Base-by-base conservation (phyloP, 345 rosid species). In the Linum lewisii region DNA sequence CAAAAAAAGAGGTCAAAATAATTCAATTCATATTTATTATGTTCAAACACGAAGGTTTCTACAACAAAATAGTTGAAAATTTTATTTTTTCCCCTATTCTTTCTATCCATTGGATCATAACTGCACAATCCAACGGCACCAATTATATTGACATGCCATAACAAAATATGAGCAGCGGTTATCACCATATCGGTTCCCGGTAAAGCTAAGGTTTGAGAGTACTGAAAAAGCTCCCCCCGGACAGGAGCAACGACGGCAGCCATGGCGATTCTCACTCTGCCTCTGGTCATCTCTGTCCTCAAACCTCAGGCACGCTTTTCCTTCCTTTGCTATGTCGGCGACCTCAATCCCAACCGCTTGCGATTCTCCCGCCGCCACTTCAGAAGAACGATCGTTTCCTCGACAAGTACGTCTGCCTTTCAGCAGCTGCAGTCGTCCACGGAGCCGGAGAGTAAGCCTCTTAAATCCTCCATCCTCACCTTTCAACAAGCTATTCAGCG, bases 401-500 rank as follows among this genome's bases (percentile, higher is more conserved):
- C 85, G 7, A 24, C 69, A 24, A 66, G 69, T 64, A 78, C 80
- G 58, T 71, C 85, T 32, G 66, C 75, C 3, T 47, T 66, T 55
- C 79, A 75, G 24, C 83, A 61, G 19, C 69, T 51, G 54, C 69
- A 54, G 54, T 69, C 84, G 34, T 64, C 81, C n/a, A 61, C 78
- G 2, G 74, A 73, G 16, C 55, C 68, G 10, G 24, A 70, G 36
- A 70, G 14, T 5, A 69, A 71, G 54, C 61, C 38, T 9, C 75
- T 47, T 22, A 71, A 75, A 23, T 24, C 69, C 25, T 71, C 79
- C 1, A 66, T 77, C 58, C 93, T 80, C 29, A 88, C 96, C 26
- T 92, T 88, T 63, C 97, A 92, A 63, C 94, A 86, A 57, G 98
- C 98, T 23, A 88, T 92, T 73, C 98, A 88, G 58, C 84, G 96